These are phyloP conservation scores for Astraeus odoratus DNA, from an alignment of 768 basidiomycete species.

Conservation along the genomic window DNA sequence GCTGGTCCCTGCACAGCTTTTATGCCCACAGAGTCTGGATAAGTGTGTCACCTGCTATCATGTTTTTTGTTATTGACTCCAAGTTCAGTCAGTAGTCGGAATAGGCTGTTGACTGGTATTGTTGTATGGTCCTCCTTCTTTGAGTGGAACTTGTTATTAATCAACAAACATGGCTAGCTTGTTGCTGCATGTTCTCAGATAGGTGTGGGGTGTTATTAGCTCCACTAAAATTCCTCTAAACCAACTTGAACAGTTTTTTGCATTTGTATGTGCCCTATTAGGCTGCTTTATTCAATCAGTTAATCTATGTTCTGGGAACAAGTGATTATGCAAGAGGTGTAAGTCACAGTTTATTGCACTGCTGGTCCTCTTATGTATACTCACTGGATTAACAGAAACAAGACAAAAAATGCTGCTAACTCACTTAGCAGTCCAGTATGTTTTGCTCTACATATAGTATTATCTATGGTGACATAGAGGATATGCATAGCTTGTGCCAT, in stretches of 20 bases:
- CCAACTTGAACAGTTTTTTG: not conserved
- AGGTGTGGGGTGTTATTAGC: conserved; percentile 1
- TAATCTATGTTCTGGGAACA: not conserved
- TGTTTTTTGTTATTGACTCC: not conserved
- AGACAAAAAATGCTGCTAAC: too few relatives aligned
- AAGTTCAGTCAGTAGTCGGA: conserved; percentile 13
- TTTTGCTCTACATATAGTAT: not conserved
- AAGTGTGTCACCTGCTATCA: conserved; percentile 8
- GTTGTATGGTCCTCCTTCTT: conserved; percentile 9
- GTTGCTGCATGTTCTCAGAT: conserved; percentile 8
- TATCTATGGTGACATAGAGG: not conserved
- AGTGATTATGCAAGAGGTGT: not conserved
- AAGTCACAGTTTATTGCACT: not conserved
- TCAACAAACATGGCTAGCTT: not conserved
- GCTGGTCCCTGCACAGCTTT: conserved; percentile 10
- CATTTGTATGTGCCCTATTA: not conserved
- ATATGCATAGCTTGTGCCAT: conserved; percentile 4
- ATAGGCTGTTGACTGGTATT: conserved; percentile 7
- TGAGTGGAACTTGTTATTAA: not conserved
- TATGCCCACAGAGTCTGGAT: conserved; percentile 23
- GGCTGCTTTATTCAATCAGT: not conserved
- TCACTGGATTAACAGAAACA: not conserved
- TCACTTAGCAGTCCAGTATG: not conserved
- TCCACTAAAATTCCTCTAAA: not conserved
- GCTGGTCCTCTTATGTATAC: not conserved